Evolutionary conservation across 2,329 filamentous ascomycete genomes (phyloP), one percentile per base, ranked within the genome.

Genomic region (Colletotrichum caudatum): DNA sequence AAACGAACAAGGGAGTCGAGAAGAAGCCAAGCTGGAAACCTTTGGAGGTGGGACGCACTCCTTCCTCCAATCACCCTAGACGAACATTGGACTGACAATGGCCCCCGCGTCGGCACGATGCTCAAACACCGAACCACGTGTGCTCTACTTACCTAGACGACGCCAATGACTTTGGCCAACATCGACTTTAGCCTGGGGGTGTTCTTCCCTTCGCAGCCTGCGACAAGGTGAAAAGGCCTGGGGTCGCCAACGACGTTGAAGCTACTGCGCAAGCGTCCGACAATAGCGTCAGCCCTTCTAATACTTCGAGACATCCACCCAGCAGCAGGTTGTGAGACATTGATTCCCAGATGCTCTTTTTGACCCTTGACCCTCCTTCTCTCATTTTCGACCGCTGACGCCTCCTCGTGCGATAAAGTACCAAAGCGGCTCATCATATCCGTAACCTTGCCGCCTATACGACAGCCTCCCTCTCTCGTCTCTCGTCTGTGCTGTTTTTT

Each of bases 181-280:
- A 39, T 51, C 48, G 12, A 62, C 14, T 50, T 51, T 35, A 57
- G 57, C 59, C 33, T 41, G 50, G 48, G 29, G 20, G 51, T 54
- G 5, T 56, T 63, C 4, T 56, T 68, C 37, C 59, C 65, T 68
- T 63, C 50, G 58, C 54, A 53, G 51, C 44, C 18, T 51, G 20
- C 48, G 46, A 54, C 56, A 66, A 44, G 54, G 58, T 35, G 35
- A 37, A 37, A 9, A 37, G 7, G 35, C 37, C 44, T 61, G 56
- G 56, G 54, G 12, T 50, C 63, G 44, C n/a, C 54, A 59, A 69
- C 69, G 65, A 71, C 69, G 69, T 71, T 71, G 69, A 50, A 71
- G 65, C 69, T 69, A 71, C 69, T 41, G 18, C 53, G 44, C 65
- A 69, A 71, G 64, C 69, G 65, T 71, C 69, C 69, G 59, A 69